Base-by-base conservation (phyloP, 129 eudicot genomes). In the Flaveria robusta region DNA sequence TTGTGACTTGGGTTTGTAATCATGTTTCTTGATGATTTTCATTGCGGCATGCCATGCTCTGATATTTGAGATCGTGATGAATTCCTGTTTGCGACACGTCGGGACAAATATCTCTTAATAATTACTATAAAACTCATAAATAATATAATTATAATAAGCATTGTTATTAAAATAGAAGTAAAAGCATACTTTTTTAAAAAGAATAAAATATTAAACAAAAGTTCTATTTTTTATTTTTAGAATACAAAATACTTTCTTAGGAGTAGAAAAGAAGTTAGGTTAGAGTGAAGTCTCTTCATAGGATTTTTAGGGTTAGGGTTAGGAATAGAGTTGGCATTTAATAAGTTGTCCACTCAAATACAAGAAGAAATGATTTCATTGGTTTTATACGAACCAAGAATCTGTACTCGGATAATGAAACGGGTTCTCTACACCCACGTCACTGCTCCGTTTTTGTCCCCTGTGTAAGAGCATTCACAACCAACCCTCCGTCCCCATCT, bases 221-320 rank as follows among this genome's bases (percentile, higher is more conserved):
- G 64, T 23, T 14, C 24, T 56, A 9, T 56, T 9, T 56, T 55
- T 55, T 5, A 34, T 19, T 55, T 19, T 9, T 10, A 14, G 23
- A 56, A 56, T 20, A 10, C 1, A 39, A 59, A 24, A 15, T 59
- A 24, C 12, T 59, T 59, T 39, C 37, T 23, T 24, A 59, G n/a
- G 37, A 59, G 66, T 24, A 59, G 39, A 59, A 59, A 59, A 59
- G 37, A 24, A 14, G 54, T 70, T 70, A 23, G 74, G 74, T 24
- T 14, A 70, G 11, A 49, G 74, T 70, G 74, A 70, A 70, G 74
- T 70, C 74, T 47, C 56, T 47, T 70, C 43, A 47, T 46, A 46
- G 60, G 60, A 31, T 7, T 11, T 69, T 49, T 70, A 69, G 60
- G 59, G 74, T 26, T 69, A 69, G 74, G 62, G 18, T 59, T 24